Base-by-base conservation (phyloP, 306 rosid genomes). In the Mimosa pudica region DNA sequence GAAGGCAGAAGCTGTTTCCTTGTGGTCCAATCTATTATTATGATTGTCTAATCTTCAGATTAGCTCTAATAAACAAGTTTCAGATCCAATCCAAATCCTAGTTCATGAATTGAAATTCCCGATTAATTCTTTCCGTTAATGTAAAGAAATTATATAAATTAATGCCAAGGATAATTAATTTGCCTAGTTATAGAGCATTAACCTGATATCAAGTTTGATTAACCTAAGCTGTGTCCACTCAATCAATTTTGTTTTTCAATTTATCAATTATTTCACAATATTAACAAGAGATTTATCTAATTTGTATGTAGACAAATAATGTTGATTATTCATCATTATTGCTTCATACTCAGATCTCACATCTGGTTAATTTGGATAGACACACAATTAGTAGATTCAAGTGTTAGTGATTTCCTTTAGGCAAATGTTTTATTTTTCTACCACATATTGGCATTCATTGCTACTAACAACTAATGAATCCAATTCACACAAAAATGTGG, bases 41-140 rank as follows among this genome's bases (percentile, higher is more conserved):
- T 52, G 14, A 33, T 24, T 18, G 14, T 14, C n/a, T 74, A 68
- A 32, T 30, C 64, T 73, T 32, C 32, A 47, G 42, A 45, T 18
- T 20, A 46, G 54, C 48, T 2, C 63, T 18, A 70, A 3, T 68
- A 44, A 17, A 41, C 65, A 13, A 55, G 75, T 60, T 62, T 52
- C 66, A 70, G 81, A 48, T 48, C 18, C 17, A 14, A 84, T 84
- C 81, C 84, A 84, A 84, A 84, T 79, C 87, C 30, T 35, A 61
- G 55, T 83, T 65, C 76, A 79, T 41, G 41, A 52, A 52, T 83
- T 75, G 68, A 74, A 83, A 70, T 63, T 70, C 65, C 75, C 78
- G 51, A 79, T 60, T 79, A 78, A 78, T 67, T 73, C 64, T 14
- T 77, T 65, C 38, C 64, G 45, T 76, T 76, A 38, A 7, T 18